Base-by-base conservation (phyloP, 225 moss, liverwort and hornwort species). In the Physcomitrium patens region DNA sequence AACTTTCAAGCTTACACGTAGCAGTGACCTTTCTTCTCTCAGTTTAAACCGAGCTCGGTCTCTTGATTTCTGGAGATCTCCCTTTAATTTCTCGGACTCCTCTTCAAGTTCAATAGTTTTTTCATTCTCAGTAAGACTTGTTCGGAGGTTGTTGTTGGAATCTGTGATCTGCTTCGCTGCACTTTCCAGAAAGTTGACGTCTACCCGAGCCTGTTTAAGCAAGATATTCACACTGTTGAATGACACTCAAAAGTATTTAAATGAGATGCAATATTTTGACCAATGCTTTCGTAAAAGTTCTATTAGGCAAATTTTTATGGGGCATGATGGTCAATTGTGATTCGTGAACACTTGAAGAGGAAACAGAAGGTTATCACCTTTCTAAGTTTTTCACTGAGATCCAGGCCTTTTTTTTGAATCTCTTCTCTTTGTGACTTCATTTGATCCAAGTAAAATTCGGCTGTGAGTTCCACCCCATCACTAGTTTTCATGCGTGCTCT, bases 71-170 rank as follows among this genome's bases (percentile, higher is more conserved):
- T 85, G 83, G 48, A 89, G 89, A 1, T 81, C 73, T 53, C 89
- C 78, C 65, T 93, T 94, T 18, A 93, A 41, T 14, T 47, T n/a
- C 52, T 63, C 86, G 65, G 89, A 85, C 83, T 99, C 91, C 60
- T 92, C 61, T 8, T 87, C 85, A 24, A 91, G 65, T 65, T 87
- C 89, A 66, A 88, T 73, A 31, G 83, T 89, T 76, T 67, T 81
- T 43, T 86, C 85, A 56, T 76, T 91, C 37, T 86, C 78, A 26
- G 1, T 68, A 0, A 95, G 78, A 65, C 95, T 90, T 18, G 84
- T 93, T 41, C 95, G 86, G 3, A 99, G 73, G n/a, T 87, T 91
- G 50, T 93, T 89, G 63, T 99, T 99, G n/a, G 97, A 93, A 67
- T 83, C 60, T 52, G 9, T 73, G 15, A 95, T 90, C 77, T 95